These are phyloP conservation scores for Schwanniomyces sp. DNA, from an alignment of 805 yeast genomes.

Conservation along the genomic window DNA sequence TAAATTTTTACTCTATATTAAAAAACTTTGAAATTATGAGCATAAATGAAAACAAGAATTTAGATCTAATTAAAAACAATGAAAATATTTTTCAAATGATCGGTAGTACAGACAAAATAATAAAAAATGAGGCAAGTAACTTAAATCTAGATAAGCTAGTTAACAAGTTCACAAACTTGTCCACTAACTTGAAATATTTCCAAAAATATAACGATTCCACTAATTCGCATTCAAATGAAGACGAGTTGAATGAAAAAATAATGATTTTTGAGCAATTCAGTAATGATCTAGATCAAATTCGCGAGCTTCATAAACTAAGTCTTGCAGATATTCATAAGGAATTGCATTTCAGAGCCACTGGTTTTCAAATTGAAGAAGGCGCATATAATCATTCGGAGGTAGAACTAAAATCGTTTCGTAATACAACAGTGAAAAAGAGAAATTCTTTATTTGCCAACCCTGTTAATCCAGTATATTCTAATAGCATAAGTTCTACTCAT, in stretches of 20 bases:
- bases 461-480: not conserved
- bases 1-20: constrained; percentile 21
- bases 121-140: constrained; percentile 4
- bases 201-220: constrained; percentile 37
- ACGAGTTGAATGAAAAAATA: constrained; percentile 37
- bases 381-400: not conserved
- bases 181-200: constrained; percentile 37
- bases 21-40: constrained; percentile 22
- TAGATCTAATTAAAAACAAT: constrained; percentile 9
- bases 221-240: not conserved
- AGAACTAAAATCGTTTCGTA: constrained; percentile 32
- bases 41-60: not conserved
- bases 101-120: not conserved
- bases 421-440: constrained; percentile 23
- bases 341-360: constrained; percentile 1
- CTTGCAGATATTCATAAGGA: constrained; percentile 25
- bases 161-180: constrained; percentile 27
- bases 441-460: constrained; percentile 13
- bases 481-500: not conserved
- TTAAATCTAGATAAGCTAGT: constrained; percentile 25
- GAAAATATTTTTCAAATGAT: constrained; percentile 14
- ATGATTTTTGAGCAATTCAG: constrained; percentile 35
- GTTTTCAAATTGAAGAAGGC: too few relatives aligned
- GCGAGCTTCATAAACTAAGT: constrained; percentile 30
- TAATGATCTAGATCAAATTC: constrained; percentile 27